Base-by-base conservation (phyloP, 768 basidiomycete genomes). In the Boletus rubescentipes region DNA sequence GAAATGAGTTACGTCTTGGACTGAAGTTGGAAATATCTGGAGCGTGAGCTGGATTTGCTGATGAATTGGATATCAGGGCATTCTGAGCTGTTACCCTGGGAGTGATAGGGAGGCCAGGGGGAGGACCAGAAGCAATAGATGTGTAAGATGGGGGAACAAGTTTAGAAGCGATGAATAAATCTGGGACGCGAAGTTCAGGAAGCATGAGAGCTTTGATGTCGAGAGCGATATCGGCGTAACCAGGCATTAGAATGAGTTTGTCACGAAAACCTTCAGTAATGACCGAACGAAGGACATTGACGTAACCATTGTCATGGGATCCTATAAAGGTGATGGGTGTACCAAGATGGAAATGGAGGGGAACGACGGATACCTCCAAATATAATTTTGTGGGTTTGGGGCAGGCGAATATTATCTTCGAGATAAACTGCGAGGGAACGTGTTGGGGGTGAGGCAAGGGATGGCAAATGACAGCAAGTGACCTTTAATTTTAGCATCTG, bases 401-500 rank as follows among this genome's bases (percentile, higher is more conserved):
- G 80, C 52, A 83, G 71, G 70, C 84, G 64, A 51, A 67, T 64
- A 61, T 73, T 72, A 60, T 72, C 67, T 59, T 72, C 69, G 47
- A 78, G 71, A 58, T 70, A 69, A 53, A 74, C 78, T 79, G 42
- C 10, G 55, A 39, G 18, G 39, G 26, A 55, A 47, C 29, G 46
- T 32, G 38, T 9, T 39, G 14, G 14, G 18, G 18, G 52, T 63
- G 50, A 66, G 62, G 39, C 43, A 37, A 43, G 9, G 38, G 21
- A 32, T 7, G 30, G 14, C 26, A 48, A n/a, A 29, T 0, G 14
- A 48, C 41, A 36, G 34, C n/a, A 48, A 48, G 35, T 10, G 59
- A 86, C 88, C 84, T 77, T 86, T 87, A 65, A 89, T 80, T 71
- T 89, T 89, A 40, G 83, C 78, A 67, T 89, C 87, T 29, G 85